A percentile compares a stretch with the other conserved stretches of the same genome.
Evolutionary conservation across 371 early-diverging fungal genomes (phyloP).

Genomic region (Zychaea mexicana): DNA sequence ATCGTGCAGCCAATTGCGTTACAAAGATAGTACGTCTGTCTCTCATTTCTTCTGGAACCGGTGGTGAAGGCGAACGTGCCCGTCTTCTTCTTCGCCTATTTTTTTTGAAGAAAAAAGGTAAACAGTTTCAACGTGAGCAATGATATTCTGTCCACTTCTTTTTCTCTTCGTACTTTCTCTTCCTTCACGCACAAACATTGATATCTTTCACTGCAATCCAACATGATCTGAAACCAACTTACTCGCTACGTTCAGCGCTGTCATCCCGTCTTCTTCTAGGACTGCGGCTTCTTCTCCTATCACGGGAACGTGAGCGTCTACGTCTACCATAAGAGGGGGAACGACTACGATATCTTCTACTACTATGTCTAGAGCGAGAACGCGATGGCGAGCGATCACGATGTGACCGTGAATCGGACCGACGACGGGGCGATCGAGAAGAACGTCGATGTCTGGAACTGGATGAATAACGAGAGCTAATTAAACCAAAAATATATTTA

Average conservation of each 20-base stretch:
- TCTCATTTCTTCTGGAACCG: constrained; percentile 73
- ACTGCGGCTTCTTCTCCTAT: constrained; percentile 42
- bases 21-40: constrained; percentile 95
- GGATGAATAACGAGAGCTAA: constrained; percentile 11
- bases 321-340: constrained; percentile 24
- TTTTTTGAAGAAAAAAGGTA: too few relatives aligned
- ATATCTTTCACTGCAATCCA: not conserved
- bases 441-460: constrained; percentile 33
- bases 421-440: constrained; percentile 45
- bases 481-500: too few relatives aligned
- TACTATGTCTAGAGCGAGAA: constrained; percentile 50
- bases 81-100: constrained; percentile 27
- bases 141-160: too few relatives aligned
- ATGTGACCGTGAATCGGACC: constrained; percentile 47
- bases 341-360: constrained; percentile 42
- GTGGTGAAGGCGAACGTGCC: constrained; percentile 70
- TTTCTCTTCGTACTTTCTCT: not conserved
- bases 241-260: constrained; percentile 32
- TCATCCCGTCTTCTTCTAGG: constrained; percentile 39
- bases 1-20: constrained; percentile 87
- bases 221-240: constrained; percentile 2
- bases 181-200: not conserved
- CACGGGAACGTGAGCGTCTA: constrained; percentile 41
- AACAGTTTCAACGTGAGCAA: too few relatives aligned
- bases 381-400: constrained; percentile 55